A percentile compares a stretch with the other conserved stretches of the same genome.
Conservation (phyloP, 2,329 filamentous ascomycete species). For the Curvularia lunata region DNA sequence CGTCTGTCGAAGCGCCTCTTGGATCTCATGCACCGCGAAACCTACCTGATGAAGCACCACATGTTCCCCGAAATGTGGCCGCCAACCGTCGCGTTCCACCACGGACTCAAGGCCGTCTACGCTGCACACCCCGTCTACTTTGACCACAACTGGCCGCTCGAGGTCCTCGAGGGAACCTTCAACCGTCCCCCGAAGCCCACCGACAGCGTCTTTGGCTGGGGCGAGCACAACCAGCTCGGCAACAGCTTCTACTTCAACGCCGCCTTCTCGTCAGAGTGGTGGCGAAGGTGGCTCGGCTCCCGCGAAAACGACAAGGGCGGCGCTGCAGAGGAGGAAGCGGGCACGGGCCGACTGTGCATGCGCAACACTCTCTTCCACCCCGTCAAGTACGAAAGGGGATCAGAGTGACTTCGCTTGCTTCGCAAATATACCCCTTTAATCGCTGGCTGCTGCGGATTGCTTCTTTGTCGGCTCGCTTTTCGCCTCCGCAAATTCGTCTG, state of each 20-base stretch:
- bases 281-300: slow-evolving; percentile 58
- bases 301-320: slow-evolving; percentile 54
- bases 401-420: slow-evolving; percentile 35
- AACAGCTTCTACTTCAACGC: slow-evolving; percentile 60
- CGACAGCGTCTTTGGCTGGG: slow-evolving; percentile 58
- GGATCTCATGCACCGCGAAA: slow-evolving; percentile 79
- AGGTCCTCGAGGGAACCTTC: slow-evolving; percentile 55
- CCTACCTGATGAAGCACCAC: slow-evolving; percentile 71
- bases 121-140: slow-evolving; percentile 81
- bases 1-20: slow-evolving; percentile 74
- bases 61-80: slow-evolving; percentile 83
- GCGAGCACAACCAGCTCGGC: slow-evolving; percentile 59
- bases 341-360: slow-evolving; percentile 57
- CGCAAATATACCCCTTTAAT: slow-evolving; percentile 39
- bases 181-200: slow-evolving; percentile 55
- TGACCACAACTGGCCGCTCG: slow-evolving; percentile 71
- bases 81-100: slow-evolving; percentile 73
- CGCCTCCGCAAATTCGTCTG: slow-evolving; percentile 22
- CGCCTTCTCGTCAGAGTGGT: slow-evolving; percentile 56
- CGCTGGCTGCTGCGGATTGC: slow-evolving; percentile 19
- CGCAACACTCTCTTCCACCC: slow-evolving; percentile 56
- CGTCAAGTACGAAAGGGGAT: slow-evolving; percentile 56
- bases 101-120: slow-evolving; percentile 79
- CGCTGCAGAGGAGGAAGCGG: slow-evolving; percentile 51
- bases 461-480: slow-evolving; percentile 22